These are phyloP conservation scores for Leccinum boreale DNA, from an alignment of 768 basidiomycete species.

Conservation along the genomic window DNA sequence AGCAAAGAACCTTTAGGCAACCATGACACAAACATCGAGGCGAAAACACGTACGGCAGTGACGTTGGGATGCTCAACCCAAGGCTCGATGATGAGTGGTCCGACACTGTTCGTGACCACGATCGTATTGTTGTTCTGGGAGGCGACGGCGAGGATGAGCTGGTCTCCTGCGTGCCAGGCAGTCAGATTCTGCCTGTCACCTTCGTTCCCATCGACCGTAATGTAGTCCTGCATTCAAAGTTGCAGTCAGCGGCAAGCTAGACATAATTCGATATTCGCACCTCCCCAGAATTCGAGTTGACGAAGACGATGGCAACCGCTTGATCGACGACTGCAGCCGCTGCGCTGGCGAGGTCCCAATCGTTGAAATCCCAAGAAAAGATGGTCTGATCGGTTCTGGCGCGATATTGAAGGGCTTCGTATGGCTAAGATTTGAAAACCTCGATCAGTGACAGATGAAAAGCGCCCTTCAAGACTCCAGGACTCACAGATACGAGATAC, in stretches of 20 bases:
- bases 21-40: conserved; percentile 13
- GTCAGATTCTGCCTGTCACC: conserved; percentile 38
- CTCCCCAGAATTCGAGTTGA: conserved; percentile 84
- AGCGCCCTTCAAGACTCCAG: background rate
- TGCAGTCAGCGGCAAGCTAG: background rate
- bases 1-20: conserved; percentile 9
- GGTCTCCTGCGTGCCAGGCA: conserved; percentile 36
- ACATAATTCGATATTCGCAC: conserved; percentile 19
- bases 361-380: conserved; percentile 65
- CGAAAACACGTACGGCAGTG: conserved; percentile 50
- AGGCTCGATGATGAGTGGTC: conserved; percentile 61
- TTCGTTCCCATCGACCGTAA: conserved; percentile 54
- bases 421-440: conserved; percentile 43
- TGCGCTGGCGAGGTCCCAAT: conserved; percentile 58
- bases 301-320: conserved; percentile 75
- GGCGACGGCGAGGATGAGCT: conserved; percentile 54
- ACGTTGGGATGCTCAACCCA: conserved; percentile 79
- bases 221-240: conserved; percentile 38
- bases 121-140: conserved; percentile 71
- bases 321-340: conserved; percentile 44
- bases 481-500: conserved; percentile 69
- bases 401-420: conserved; percentile 75
- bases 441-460: background rate
- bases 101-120: conserved; percentile 77
- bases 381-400: conserved; percentile 65